Percentiles rank a stretch among this genome's conserved stretches.
Evolutionary conservation across 2,329 filamentous ascomycete species (phyloP).

Genomic region (Curvularia spicifera): DNA sequence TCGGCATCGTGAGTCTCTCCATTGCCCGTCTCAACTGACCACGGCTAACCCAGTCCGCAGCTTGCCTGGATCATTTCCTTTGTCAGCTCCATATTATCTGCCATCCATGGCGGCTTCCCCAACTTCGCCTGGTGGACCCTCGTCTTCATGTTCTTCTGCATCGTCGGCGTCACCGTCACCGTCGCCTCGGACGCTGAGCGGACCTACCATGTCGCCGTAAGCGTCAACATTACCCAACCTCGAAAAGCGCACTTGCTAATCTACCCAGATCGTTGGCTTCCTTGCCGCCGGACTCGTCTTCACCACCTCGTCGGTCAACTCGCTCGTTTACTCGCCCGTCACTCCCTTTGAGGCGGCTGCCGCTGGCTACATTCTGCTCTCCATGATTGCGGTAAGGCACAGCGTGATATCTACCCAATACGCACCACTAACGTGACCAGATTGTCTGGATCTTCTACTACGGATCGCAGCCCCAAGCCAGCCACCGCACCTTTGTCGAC

Average conservation of each 20-base stretch:
- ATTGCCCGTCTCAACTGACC: constrained; percentile 13
- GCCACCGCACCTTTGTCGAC: constrained; percentile 89
- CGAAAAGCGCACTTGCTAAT: constrained; percentile 28
- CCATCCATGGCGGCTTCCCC: constrained; percentile 67
- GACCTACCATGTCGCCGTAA: constrained; percentile 86
- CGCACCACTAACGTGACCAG: constrained; percentile 56
- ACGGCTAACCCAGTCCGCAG: constrained; percentile 57
- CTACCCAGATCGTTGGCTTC: constrained; percentile 77
- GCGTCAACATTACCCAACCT: constrained; percentile 28
- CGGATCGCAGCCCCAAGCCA: constrained; percentile 85
- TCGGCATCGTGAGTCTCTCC: constrained; percentile 74
- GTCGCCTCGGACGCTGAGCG: constrained; percentile 83
- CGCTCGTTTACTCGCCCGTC: constrained; percentile 76
- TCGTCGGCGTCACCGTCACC: constrained; percentile 79
- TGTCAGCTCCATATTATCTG: constrained; percentile 79
- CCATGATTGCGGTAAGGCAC: constrained; percentile 81
- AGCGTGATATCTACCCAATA: not conserved
- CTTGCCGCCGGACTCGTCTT: constrained; percentile 82
- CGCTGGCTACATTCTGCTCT: constrained; percentile 91
- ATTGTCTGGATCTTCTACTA: constrained; percentile 99
- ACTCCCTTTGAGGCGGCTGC: constrained; percentile 82
- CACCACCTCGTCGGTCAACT: constrained; percentile 84
- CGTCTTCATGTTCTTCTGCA: constrained; percentile 83
- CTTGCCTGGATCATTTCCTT: constrained; percentile 95
- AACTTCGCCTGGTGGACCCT: constrained; percentile 93